Evolutionary conservation across 352 stramenopile genomes (phyloP).

Genomic region (Phytophthora tentaculata): DNA sequence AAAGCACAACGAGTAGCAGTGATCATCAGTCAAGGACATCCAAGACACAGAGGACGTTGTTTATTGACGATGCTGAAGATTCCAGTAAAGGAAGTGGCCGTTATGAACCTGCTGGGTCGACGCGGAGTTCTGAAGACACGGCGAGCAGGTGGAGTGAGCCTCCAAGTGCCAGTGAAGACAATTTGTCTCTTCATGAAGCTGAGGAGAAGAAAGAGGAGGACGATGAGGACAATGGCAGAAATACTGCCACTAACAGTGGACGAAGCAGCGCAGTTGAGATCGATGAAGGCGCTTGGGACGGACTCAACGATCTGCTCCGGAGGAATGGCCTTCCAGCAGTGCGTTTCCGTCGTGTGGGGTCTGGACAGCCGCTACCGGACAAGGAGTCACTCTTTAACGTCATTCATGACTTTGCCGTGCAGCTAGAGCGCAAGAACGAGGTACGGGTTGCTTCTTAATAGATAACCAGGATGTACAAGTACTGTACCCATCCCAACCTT

Average conservation of each 20-base stretch:
- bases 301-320: slow-evolving; percentile 65
- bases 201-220: slow-evolving; percentile 35
- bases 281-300: slow-evolving; percentile 44
- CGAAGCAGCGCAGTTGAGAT: slow-evolving; percentile 1
- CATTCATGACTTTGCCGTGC: slow-evolving; percentile 66
- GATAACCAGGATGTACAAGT: slow-evolving; percentile 1
- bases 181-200: slow-evolving; percentile 15
- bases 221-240: slow-evolving; percentile 3
- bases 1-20: background rate
- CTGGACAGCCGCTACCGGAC: slow-evolving; percentile 40
- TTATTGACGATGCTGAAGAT: slow-evolving; percentile 9
- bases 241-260: background rate
- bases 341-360: slow-evolving; percentile 35
- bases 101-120: background rate
- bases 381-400: slow-evolving; percentile 58
- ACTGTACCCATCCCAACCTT: background rate
- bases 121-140: background rate
- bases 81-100: background rate
- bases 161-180: slow-evolving; percentile 10
- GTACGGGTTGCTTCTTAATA: slow-evolving; percentile 25
- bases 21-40: slow-evolving; percentile 6
- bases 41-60: slow-evolving; percentile 18
- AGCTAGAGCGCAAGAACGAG: slow-evolving; percentile 75
- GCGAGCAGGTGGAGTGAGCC: slow-evolving; percentile 11
- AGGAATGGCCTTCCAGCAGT: slow-evolving; percentile 63